Evolutionary conservation across 495 filamentous ascomycete species (phyloP), one percentile per base, ranked within the genome.

Genomic region (Cercophora sp.): DNA sequence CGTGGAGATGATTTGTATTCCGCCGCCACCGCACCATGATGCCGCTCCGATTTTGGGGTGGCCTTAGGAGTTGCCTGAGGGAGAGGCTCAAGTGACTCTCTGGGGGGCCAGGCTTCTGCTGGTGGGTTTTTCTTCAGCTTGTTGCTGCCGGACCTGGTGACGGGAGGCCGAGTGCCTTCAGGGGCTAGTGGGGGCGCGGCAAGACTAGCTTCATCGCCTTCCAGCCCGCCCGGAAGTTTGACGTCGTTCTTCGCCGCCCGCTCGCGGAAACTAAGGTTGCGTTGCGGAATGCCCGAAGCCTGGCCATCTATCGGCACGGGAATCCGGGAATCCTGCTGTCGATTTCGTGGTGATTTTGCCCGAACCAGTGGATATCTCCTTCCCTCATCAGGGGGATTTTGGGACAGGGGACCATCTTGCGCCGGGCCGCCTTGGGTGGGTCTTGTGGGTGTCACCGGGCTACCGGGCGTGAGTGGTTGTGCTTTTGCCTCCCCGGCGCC

Each of bases 201-300:
- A 15, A 58, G 50, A 5, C 62, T 52, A 15, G 60, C 42, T 3
- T 57, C 54, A n/a, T 37, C 54, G 8, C 51, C 56, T 15, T 59
- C 59, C 1, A 67, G 51, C 2, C 48, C 57, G 8, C 63, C 61
- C 15, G 71, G 60, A 9, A 62, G 29, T 24, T 63, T 62, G 31
- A 58, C 24, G 11, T 77, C 70, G 41, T 62, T 63, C 35, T 63
- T 69, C 4, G 68, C 70, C 11, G 72, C 70, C 20, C 75, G 69
- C 56, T 78, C 75, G 15, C 75, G 71, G 54, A 78, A 77, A 56
- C 75, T 78, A 43, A 77, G 62, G 48, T 75, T 77, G 43, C 75
- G 68, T 58, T 73, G 68, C 37, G 73, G 71, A 25, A 72, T 54
- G 34, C 64, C 62, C 11, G 60, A 54, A 13, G 63, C 56, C 27